Evolutionary conservation across 2,329 filamentous ascomycete genomes (phyloP), one percentile per base, ranked within the genome.

Genomic region (Teratosphaeria nubilosa): DNA sequence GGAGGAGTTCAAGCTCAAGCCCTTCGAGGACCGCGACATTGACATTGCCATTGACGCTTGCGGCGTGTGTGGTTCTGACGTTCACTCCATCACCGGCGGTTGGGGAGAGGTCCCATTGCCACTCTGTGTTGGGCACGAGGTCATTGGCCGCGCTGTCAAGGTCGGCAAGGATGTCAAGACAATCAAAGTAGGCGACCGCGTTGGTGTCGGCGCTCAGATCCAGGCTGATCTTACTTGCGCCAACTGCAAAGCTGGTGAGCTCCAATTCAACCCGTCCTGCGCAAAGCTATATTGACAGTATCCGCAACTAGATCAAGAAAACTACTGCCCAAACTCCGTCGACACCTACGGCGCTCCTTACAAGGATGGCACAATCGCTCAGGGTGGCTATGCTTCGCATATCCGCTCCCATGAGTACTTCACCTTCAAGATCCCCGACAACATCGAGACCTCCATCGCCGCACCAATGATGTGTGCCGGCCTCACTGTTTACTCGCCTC

Each of bases 21-120:
- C 88, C 20, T 95, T 95, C 71, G 89, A 86, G 64, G 88, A 91
- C 71, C 82, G 89, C 74, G 90, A 96, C 70, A 84, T 96, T 67
- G 90, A 95, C 71, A 83, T 96, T 75, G 87, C 91, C 78, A 86
- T 96, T 68, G 85, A 91, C 64, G 86, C 83, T 70, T 92, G 88
- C 69, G 88, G 89, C 69, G 78, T 80, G 57, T 80, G 78, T 70
- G 76, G 74, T 55, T 76, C 73, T 48, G 77, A 79, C 62, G 68
- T 78, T 31, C 77, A 79, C 70, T 78, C 73, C 63, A 78, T 59
- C 50, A 60, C 27, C 58, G 77, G 78, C 57, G 85, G 86, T 61
- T 88, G 86, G 86, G 85, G 83, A 59, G 82, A 84, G 63, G 76
- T 80, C 48, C 84, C 82, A 56, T 73, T 80, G 34, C 84, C 85